Evolutionary conservation across 768 basidiomycete species (phyloP).

Genomic region (Mycena indigotica): DNA sequence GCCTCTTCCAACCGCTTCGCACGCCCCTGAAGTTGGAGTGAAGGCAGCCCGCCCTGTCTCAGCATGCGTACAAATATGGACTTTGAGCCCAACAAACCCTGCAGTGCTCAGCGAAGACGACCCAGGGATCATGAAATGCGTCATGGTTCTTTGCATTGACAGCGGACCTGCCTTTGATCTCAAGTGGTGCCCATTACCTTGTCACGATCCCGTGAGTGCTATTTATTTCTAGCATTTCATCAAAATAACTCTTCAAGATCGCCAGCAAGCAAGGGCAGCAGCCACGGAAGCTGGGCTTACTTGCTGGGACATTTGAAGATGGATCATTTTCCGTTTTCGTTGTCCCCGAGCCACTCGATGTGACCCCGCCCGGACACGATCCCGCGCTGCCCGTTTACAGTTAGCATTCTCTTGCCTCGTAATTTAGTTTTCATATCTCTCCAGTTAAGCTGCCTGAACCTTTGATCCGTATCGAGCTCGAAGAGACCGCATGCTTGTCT

Average conservation of each 20-base stretch:
- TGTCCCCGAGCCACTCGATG: constrained; percentile 75
- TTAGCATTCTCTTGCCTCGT: too few species aligned
- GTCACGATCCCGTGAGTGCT: constrained; percentile 56
- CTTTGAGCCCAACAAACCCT: constrained; percentile 34
- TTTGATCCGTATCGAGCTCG: constrained; percentile 69
- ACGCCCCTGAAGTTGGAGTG: constrained; percentile 68
- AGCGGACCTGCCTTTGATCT: constrained; percentile 76
- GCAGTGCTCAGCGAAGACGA: constrained; percentile 25
- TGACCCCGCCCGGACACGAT: constrained; percentile 35
- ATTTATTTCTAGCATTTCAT: background rate
- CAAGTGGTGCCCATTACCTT: constrained; percentile 93
- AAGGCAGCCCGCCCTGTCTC: constrained; percentile 55
- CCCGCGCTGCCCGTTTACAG: constrained; percentile 47
- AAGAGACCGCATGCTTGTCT: constrained; percentile 74
- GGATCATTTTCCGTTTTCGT: constrained; percentile 79
- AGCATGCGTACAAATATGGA: constrained; percentile 90
- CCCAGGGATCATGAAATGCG: constrained; percentile 64
- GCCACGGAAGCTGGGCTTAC: constrained; percentile 72
- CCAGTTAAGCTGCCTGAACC: constrained; percentile 66
- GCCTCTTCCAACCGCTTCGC: constrained; percentile 64
- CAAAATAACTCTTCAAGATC: constrained; percentile 5
- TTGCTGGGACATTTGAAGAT: constrained; percentile 86
- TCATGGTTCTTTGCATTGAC: constrained; percentile 85
- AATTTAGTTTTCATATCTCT: too few species aligned
- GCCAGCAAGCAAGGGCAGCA: constrained; percentile 14